phyloP scores from a whole-genome alignment of 2,329 filamentous ascomycete genomes.

The Apiospora rasikravindrae region DNA sequence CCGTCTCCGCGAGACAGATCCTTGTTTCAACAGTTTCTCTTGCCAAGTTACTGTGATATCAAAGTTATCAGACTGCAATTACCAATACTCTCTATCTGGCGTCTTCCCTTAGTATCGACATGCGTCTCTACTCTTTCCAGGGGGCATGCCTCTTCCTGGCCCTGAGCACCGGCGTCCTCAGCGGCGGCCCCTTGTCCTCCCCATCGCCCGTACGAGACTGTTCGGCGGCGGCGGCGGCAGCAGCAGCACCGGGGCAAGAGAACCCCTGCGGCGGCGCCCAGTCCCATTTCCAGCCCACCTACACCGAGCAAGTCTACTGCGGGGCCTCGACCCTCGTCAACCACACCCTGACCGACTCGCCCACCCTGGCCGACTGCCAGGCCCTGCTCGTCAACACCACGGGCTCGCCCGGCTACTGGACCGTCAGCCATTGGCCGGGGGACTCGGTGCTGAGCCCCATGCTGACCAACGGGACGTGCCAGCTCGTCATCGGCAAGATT shows the following conservation, averaged over 20 bases:
- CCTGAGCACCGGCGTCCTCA: neutral
- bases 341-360: neutral
- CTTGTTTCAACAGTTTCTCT: neutral
- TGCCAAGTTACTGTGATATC: no score
- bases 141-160: neutral
- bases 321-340: neutral
- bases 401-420: neutral
- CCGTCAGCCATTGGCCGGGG: neutral
- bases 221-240: no score
- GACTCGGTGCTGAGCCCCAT: neutral
- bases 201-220: no score
- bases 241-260: neutral
- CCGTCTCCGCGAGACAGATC: neutral
- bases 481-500: neutral
- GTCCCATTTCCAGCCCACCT: neutral
- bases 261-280: neutral
- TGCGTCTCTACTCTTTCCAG: neutral
- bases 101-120: neutral
- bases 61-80: accelerated
- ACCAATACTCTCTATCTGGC: no score
- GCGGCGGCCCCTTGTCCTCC: no score
- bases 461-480: neutral
- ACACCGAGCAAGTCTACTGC: neutral
- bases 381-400: neutral
- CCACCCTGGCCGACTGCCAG: neutral